Conservation (phyloP, 257 asterid species). For the Fraxinus pennsylvanica region DNA sequence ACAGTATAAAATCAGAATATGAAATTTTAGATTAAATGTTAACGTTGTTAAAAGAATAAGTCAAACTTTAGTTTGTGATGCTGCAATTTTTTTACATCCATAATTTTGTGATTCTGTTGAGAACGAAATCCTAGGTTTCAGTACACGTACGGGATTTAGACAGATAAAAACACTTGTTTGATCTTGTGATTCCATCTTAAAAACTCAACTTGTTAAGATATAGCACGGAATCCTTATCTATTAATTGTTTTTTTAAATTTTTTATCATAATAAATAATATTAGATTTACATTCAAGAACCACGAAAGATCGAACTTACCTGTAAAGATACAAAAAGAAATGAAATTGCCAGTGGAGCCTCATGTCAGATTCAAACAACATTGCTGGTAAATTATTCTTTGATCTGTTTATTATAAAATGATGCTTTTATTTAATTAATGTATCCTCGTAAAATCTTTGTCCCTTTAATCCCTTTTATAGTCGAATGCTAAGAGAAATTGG, state of each 20-base stretch:
- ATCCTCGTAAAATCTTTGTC: not conserved
- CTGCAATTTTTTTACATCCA: too few species aligned
- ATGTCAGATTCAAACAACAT: not conserved
- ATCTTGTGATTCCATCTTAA: not conserved
- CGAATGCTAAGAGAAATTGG: too few species aligned
- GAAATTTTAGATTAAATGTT: too few species aligned
- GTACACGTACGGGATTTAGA: not conserved
- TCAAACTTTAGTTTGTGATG: too few species aligned
- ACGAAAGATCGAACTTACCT: too few species aligned
- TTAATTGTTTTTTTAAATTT: too few species aligned
- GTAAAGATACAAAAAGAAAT: not conserved
- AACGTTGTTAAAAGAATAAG: not conserved
- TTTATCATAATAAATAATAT: too few species aligned
- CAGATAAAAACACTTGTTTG: not conserved
- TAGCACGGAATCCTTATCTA: too few species aligned
- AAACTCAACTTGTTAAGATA: not conserved
- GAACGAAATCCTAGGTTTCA: too few species aligned
- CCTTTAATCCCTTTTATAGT: not conserved
- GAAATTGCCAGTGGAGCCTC: not conserved
- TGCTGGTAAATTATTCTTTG: not conserved
- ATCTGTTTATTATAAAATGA: not conserved
- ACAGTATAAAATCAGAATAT: too few species aligned
- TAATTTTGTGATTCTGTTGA: not conserved
- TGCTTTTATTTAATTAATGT: not conserved
- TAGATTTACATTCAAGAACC: too few species aligned